Conservation (phyloP, 768 basidiomycete genomes). For the Mycena floridula region DNA sequence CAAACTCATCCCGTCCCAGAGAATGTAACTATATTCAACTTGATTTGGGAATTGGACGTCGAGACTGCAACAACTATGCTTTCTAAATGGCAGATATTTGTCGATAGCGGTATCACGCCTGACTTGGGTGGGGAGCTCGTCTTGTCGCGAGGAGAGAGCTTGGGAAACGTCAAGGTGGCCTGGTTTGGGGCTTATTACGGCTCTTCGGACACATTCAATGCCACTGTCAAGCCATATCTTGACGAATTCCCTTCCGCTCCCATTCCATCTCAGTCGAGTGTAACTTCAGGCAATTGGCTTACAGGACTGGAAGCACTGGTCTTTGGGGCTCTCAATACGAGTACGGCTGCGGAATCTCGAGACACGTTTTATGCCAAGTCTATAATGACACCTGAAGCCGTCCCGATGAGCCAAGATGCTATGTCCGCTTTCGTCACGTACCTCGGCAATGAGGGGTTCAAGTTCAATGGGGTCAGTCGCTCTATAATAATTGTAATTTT, state of each 20-base stretch:
- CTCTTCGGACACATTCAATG: conserved; percentile 5
- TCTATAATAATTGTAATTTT: not conserved
- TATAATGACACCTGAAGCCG: conserved; percentile 3
- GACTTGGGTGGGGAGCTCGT: too few relatives aligned
- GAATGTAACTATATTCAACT: conserved; percentile 30
- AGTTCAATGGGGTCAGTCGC: not conserved
- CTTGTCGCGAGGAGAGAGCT: too few relatives aligned
- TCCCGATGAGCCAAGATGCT: conserved; percentile 3
- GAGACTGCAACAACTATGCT: conserved; percentile 25
- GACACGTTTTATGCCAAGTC: conserved; percentile 11
- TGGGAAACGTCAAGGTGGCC: too few relatives aligned
- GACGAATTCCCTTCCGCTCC: conserved; percentile 3
- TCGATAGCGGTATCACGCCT: too few relatives aligned
- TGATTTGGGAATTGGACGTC: conserved; percentile 29
- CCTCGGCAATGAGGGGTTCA: conserved; percentile 1
- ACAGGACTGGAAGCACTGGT: conserved; percentile 1
- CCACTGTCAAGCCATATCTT: conserved; percentile 6
- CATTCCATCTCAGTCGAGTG: not conserved
- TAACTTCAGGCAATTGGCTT: conserved; percentile 5
- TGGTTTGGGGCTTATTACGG: conserved; percentile 9
- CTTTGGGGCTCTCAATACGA: conserved; percentile 6
- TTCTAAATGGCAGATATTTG: conserved; percentile 27
- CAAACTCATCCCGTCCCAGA: conserved; percentile 31
- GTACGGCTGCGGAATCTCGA: not conserved
- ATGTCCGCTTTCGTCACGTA: conserved; percentile 4